These are phyloP conservation scores for Pseudozyma hubeiensis DNA, from an alignment of 1,284 basidiomycete species.

Conservation along the genomic window DNA sequence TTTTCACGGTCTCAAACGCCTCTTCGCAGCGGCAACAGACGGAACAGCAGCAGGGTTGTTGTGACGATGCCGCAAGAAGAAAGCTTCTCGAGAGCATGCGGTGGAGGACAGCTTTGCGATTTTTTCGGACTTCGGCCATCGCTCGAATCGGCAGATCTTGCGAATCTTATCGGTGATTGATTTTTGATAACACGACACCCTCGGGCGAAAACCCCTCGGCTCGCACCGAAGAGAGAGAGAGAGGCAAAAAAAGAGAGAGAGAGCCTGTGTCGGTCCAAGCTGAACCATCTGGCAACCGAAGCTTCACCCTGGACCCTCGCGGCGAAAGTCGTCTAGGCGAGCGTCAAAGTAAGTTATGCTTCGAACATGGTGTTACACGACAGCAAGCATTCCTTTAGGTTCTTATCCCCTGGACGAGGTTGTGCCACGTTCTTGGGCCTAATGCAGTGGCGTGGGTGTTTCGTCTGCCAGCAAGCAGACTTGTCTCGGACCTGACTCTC, in stretches of 20 bases:
- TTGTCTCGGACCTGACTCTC: slow-evolving; percentile 35
- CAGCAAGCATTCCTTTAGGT: no score
- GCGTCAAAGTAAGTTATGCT: not conserved
- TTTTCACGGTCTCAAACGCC: no score
- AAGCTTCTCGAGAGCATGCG: not conserved
- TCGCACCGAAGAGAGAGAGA: no score
- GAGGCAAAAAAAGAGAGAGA: no score
- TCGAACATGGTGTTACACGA: no score
- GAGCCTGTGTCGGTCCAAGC: no score
- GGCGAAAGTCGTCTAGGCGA: not conserved
- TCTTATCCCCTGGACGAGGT: not conserved
- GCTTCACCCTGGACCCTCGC: slow-evolving; percentile 28
- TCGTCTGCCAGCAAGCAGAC: slow-evolving; percentile 7
- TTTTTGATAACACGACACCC: no score
- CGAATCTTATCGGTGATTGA: no score
- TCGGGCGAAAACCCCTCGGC: slow-evolving; percentile 10
- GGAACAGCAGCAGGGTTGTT: no score
- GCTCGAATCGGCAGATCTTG: no score
- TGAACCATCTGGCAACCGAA: no score
- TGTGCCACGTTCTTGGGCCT: slow-evolving; percentile 1
- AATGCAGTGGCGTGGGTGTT: not conserved
- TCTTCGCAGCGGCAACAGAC: no score
- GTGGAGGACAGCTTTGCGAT: not conserved
- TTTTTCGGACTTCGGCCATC: slow-evolving; percentile 5
- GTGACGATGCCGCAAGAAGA: not conserved